Conservation (phyloP, 1,284 basidiomycete species). For the Stygiomarasmius scandens region DNA sequence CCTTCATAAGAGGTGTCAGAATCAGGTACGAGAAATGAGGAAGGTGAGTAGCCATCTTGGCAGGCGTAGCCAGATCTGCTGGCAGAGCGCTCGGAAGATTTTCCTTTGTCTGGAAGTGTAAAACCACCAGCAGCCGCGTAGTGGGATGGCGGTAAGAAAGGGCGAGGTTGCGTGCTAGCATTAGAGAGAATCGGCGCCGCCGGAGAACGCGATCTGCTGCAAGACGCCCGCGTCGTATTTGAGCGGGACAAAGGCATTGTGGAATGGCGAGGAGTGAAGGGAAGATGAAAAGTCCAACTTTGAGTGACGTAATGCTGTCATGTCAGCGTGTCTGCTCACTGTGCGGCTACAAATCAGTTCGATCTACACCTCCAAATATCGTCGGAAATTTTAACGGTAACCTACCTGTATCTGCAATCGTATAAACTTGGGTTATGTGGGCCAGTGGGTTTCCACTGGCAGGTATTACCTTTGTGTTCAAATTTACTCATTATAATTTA, state of each 20-base stretch:
- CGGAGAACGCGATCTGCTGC: constrained; percentile 33
- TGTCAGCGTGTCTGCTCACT: no score
- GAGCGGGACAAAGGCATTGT: constrained; percentile 29
- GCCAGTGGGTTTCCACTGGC: no score
- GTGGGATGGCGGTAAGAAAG: constrained; percentile 62
- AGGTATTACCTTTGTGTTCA: no score
- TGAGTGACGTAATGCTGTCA: no score
- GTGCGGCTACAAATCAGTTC: no score
- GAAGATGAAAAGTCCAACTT: no score
- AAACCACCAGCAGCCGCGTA: constrained; percentile 65
- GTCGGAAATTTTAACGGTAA: no score
- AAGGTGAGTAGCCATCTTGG: constrained; percentile 25
- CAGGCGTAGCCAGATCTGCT: neutral
- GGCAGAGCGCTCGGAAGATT: constrained; percentile 3
- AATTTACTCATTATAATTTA: no score
- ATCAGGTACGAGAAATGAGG: constrained; percentile 24
- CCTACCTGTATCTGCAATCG: no score
- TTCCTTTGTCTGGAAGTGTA: constrained; percentile 23
- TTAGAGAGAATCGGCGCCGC: constrained; percentile 11
- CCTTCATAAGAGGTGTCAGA: constrained; percentile 26
- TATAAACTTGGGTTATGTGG: no score
- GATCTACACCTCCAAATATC: no score
- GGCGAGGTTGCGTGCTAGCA: constrained; percentile 9
- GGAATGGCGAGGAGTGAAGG: neutral
- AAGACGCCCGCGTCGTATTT: constrained; percentile 19